phyloP scores from a whole-genome alignment of 2,329 filamentous ascomycete species.

The Knoxdaviesia proteae region DNA sequence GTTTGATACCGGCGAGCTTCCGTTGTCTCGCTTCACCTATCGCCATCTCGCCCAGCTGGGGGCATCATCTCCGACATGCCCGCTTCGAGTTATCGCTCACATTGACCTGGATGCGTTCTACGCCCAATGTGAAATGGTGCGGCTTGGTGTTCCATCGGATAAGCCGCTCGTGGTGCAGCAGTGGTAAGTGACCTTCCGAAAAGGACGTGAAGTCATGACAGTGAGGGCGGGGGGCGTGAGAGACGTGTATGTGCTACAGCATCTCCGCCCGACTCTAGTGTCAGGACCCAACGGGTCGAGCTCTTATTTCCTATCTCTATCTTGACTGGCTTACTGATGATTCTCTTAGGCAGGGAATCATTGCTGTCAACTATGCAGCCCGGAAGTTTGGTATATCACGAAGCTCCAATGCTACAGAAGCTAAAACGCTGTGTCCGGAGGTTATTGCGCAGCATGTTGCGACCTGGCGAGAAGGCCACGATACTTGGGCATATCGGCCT shows the following conservation, averaged over 20 bases:
- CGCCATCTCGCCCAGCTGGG: conserved; percentile 62
- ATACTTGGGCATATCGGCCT: conserved; percentile 75
- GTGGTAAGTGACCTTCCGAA: conserved; percentile 33
- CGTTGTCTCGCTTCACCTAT: conserved; percentile 58
- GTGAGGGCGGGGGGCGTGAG: too few species aligned
- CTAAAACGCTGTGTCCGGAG: conserved; percentile 66
- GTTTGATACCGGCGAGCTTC: too few species aligned
- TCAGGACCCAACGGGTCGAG: background rate
- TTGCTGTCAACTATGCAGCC: conserved; percentile 90
- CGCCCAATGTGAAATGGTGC: conserved; percentile 84
- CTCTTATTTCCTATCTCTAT: background rate
- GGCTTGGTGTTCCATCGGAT: conserved; percentile 52
- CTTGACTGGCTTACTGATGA: background rate
- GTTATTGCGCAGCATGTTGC: conserved; percentile 82
- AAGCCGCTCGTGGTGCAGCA: conserved; percentile 83
- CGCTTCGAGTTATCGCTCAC: conserved; percentile 72
- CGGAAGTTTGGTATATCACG: conserved; percentile 59
- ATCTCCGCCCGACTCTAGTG: background rate
- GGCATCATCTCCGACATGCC: conserved; percentile 47
- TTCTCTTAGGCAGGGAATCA: conserved; percentile 54
- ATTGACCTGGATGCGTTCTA: conserved; percentile 97
- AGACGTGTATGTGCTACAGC: too few species aligned
- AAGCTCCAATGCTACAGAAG: conserved; percentile 62
- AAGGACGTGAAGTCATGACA: too few species aligned
- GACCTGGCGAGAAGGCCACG: conserved; percentile 82